Conservation (phyloP, 257 asterid species). For the Solanum chmielewskii region DNA sequence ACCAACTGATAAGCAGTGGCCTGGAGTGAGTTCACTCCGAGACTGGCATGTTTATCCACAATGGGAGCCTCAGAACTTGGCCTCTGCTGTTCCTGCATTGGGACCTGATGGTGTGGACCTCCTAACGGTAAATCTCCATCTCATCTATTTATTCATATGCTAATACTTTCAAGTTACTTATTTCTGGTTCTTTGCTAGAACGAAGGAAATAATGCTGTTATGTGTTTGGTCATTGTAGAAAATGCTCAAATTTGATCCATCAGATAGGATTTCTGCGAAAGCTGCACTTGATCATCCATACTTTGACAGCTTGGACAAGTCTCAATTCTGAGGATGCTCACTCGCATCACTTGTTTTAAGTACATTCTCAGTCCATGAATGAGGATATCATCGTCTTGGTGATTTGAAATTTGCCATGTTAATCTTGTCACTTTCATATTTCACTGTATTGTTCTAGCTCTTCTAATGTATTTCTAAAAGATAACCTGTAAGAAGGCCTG, state of each 20-base stretch:
- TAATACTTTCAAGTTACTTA: background rate
- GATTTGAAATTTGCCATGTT: slow-evolving; percentile 11
- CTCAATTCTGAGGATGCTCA: slow-evolving; percentile 51
- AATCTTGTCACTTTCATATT: background rate
- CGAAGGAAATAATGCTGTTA: background rate
- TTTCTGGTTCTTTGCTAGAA: background rate
- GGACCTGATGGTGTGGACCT: slow-evolving; percentile 90
- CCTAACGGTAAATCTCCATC: slow-evolving; percentile 32
- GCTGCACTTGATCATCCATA: slow-evolving; percentile 89
- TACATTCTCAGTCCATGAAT: background rate
- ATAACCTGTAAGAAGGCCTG: background rate
- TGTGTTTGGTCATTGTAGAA: slow-evolving; percentile 35
- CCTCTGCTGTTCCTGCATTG: slow-evolving; percentile 66
- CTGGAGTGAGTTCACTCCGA: slow-evolving; percentile 64
- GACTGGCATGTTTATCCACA: slow-evolving; percentile 97
- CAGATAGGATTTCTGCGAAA: slow-evolving; percentile 86
- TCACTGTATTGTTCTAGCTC: background rate
- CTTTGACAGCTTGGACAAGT: slow-evolving; percentile 83
- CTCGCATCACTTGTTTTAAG: background rate
- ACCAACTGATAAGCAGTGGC: slow-evolving; percentile 82
- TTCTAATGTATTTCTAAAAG: background rate
- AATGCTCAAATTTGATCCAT: slow-evolving; percentile 78
- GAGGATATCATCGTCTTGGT: slow-evolving; percentile 47
- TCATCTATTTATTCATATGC: too few relatives aligned
- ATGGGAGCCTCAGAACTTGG: slow-evolving; percentile 83